Conservation (phyloP, 2,329 filamentous ascomycete species). For the Aspergillus arachidicola region DNA sequence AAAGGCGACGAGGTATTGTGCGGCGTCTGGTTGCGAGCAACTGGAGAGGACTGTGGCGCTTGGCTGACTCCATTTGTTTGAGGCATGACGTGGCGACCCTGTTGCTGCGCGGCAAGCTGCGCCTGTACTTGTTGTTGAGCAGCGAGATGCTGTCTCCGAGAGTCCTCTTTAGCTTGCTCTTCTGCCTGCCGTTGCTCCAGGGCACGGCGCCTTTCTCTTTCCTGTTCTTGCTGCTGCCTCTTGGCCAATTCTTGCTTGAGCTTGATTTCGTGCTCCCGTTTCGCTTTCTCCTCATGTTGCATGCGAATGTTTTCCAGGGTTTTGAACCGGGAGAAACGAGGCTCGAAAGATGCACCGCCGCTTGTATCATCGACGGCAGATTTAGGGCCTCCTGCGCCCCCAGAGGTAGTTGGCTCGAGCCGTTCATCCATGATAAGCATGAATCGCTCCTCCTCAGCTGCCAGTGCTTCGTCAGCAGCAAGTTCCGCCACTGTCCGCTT, state of each 20-base stretch:
- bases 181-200: slow-evolving; percentile 47
- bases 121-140: slow-evolving; percentile 54
- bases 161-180: slow-evolving; percentile 46
- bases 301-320: slow-evolving; percentile 81
- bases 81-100: slow-evolving; percentile 56
- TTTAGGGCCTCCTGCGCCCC: slow-evolving; percentile 59
- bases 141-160: slow-evolving; percentile 40
- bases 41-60: slow-evolving; percentile 49
- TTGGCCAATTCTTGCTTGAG: slow-evolving; percentile 53
- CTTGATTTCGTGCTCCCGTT: slow-evolving; percentile 51
- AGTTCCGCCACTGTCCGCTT: slow-evolving; percentile 95
- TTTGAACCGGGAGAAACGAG: slow-evolving; percentile 89
- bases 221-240: slow-evolving; percentile 51
- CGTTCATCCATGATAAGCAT: slow-evolving; percentile 93
- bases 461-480: slow-evolving; percentile 89
- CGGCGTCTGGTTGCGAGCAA: slow-evolving; percentile 51
- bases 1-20: slow-evolving; percentile 49
- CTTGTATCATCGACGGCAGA: slow-evolving; percentile 74
- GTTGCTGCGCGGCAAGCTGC: slow-evolving; percentile 45
- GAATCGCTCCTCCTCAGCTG: slow-evolving; percentile 84
- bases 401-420: slow-evolving; percentile 62
- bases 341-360: slow-evolving; percentile 74
- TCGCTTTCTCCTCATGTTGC: slow-evolving; percentile 70
- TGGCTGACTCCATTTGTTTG: slow-evolving; percentile 46
- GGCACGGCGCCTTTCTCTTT: slow-evolving; percentile 51